Conservation (phyloP, 306 rosid genomes). For the Morella rubra region DNA sequence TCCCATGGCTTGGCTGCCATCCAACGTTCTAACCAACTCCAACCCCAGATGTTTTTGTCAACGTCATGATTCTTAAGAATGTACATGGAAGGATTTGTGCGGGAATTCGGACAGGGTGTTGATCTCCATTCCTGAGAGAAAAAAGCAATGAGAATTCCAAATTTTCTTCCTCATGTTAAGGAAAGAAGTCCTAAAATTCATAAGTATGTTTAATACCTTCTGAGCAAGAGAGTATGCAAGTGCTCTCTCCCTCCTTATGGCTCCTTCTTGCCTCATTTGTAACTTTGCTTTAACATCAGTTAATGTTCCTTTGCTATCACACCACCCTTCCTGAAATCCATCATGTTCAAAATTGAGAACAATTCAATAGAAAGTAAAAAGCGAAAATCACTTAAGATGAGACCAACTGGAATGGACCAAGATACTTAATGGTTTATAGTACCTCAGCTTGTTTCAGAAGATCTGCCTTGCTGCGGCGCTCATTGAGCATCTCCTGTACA, state of each 20-base stretch:
- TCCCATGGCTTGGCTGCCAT: slow-evolving; percentile 99
- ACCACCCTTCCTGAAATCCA: slow-evolving; percentile 83
- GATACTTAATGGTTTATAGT: not conserved
- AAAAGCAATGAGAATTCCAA: not conserved
- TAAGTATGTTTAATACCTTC: slow-evolving; percentile 50
- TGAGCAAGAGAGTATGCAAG: slow-evolving; percentile 90
- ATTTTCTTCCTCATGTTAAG: not conserved
- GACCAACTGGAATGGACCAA: not conserved
- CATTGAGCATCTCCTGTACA: slow-evolving; percentile 71
- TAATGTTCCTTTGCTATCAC: slow-evolving; percentile 85
- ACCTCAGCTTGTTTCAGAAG: slow-evolving; percentile 94
- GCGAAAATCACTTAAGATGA: not conserved
- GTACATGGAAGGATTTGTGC: slow-evolving; percentile 33
- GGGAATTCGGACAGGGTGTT: slow-evolving; percentile 42
- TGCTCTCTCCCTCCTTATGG: slow-evolving; percentile 91
- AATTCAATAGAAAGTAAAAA: not conserved
- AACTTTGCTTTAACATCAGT: slow-evolving; percentile 71
- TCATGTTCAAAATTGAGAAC: not conserved
- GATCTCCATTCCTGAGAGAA: slow-evolving; percentile 73
- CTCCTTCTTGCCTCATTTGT: slow-evolving; percentile 93
- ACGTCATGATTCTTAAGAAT: slow-evolving; percentile 51
- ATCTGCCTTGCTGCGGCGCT: slow-evolving; percentile 64
- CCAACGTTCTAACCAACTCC: slow-evolving; percentile 99
- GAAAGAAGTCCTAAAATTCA: not conserved
- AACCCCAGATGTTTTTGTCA: slow-evolving; percentile 74